phyloP scores from a whole-genome alignment of 257 asterid genomes.

The Ophiorrhiza pumila region DNA sequence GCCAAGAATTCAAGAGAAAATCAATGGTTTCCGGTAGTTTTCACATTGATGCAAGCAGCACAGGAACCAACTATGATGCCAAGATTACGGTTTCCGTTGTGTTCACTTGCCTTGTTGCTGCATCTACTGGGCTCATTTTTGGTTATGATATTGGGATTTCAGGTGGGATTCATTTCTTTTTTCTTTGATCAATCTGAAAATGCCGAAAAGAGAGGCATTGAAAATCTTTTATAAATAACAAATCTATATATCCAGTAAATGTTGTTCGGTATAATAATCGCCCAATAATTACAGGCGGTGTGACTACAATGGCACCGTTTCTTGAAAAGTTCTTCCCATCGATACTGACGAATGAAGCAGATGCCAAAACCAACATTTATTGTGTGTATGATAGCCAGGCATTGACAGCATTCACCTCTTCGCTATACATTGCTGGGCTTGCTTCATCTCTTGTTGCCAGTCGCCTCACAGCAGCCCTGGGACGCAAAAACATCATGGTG shows the following conservation, averaged over 20 bases:
- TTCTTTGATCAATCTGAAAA: too few relatives aligned
- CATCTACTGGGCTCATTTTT: conserved; percentile 16
- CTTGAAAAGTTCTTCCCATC: conserved; percentile 28
- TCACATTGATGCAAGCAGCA: too few relatives aligned
- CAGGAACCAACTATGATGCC: too few relatives aligned
- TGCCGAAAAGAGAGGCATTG: too few relatives aligned
- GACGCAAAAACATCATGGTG: conserved; percentile 25
- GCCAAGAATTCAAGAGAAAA: too few relatives aligned
- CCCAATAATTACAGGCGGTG: conserved; percentile 28
- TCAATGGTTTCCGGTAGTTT: too few relatives aligned
- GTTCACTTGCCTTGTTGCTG: conserved; percentile 10
- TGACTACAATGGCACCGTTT: conserved; percentile 27
- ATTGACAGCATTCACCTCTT: conserved; percentile 25
- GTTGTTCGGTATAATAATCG: too few relatives aligned
- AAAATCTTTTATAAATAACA: too few relatives aligned
- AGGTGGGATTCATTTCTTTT: too few relatives aligned
- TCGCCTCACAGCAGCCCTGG: conserved; percentile 11
- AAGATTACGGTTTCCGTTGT: background rate
- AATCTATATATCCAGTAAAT: too few relatives aligned
- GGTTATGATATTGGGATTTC: conserved; percentile 46
- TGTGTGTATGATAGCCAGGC: conserved; percentile 23
- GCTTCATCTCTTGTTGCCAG: conserved; percentile 21
- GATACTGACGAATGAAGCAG: conserved; percentile 9
- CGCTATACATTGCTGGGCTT: conserved; percentile 24
- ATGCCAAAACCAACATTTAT: conserved; percentile 6